phyloP scores from a whole-genome alignment of 108 stramenopile species.

The Aurantiochytrium sp. region DNA sequence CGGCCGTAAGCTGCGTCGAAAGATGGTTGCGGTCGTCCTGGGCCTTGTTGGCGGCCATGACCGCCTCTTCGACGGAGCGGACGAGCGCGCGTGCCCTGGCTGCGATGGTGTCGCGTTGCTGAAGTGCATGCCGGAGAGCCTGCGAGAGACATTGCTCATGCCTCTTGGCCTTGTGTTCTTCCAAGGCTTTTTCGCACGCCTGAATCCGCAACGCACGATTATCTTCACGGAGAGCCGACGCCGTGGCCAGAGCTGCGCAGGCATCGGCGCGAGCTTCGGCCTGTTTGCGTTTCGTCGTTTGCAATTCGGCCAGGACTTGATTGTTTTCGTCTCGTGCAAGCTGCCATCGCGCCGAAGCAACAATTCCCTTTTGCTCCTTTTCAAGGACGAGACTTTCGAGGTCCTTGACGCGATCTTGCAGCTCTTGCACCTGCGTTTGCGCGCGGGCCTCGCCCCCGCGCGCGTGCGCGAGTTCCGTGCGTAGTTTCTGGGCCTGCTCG shows the following conservation, averaged over 20 bases:
- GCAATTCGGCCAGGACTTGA: not conserved
- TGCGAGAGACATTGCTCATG: not conserved
- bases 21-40: not conserved
- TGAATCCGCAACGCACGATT: not conserved
- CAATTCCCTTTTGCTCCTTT: not conserved
- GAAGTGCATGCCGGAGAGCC: not conserved
- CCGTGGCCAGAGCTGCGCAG: not conserved
- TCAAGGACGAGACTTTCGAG: not conserved
- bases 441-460: not conserved
- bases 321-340: not conserved
- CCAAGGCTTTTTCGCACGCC: not conserved
- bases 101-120: not conserved
- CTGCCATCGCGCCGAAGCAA: not conserved
- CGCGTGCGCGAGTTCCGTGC: not conserved
- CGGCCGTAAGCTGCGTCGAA: not conserved
- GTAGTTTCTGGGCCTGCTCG: not conserved
- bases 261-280: not conserved
- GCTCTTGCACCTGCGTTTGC: not conserved
- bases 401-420: not conserved
- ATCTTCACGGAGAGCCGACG: not conserved
- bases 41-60: not conserved
- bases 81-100: not conserved
- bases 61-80: not conserved
- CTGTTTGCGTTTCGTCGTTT: not conserved
- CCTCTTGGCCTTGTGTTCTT: not conserved